These are phyloP conservation scores for Blastobotrys mokoenaii DNA, from an alignment of 805 yeast genomes.

Conservation along the genomic window DNA sequence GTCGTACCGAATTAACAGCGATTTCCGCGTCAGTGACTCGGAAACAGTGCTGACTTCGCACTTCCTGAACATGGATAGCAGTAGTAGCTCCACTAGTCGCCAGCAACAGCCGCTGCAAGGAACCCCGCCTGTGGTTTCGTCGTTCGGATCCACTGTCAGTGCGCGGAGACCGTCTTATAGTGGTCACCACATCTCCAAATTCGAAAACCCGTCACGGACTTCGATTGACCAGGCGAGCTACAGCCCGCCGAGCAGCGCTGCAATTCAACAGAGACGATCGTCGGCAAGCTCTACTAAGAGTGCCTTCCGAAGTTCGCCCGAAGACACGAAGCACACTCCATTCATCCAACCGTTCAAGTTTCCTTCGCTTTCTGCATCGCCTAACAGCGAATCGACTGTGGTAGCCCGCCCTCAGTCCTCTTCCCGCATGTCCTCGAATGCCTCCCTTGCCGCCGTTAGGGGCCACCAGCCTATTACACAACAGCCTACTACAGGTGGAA, in stretches of 20 bases:
- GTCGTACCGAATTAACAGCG: slow-evolving; percentile 65
- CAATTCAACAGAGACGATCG: not conserved
- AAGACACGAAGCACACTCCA: slow-evolving; percentile 13
- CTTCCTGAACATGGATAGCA: slow-evolving; percentile 41
- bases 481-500: slow-evolving; percentile 4
- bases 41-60: slow-evolving; percentile 57
- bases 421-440: slow-evolving; percentile 23
- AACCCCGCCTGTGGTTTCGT: not conserved
- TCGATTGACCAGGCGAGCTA: no score
- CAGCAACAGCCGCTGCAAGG: slow-evolving; percentile 9
- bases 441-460: slow-evolving; percentile 32
- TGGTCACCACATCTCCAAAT: no score
- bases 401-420: not conserved
- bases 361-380: slow-evolving; percentile 44
- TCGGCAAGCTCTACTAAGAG: not conserved
- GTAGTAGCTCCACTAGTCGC: slow-evolving; percentile 20
- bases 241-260: no score
- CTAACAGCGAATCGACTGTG: slow-evolving; percentile 8
- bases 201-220: no score
- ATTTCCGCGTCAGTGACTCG: slow-evolving; percentile 58
- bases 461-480: slow-evolving; percentile 28
- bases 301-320: no score
- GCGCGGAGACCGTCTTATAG: not conserved
- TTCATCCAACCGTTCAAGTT: slow-evolving; percentile 53
- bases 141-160: not conserved